Evolutionary conservation across 2,329 filamentous ascomycete species (phyloP).

Genomic region (Pseudogymnoascus sp.): DNA sequence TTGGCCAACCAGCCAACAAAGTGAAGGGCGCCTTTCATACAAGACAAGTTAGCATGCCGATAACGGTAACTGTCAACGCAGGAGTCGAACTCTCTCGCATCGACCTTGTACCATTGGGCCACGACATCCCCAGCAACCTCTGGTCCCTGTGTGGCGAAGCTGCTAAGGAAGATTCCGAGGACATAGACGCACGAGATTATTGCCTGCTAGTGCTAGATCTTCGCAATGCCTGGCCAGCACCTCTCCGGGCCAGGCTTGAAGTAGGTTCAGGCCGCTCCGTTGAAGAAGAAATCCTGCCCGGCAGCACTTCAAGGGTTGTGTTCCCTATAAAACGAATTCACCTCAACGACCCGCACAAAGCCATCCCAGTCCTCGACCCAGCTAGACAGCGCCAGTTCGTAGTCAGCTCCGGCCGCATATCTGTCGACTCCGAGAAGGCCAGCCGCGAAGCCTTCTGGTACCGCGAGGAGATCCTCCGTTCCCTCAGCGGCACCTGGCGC

Average conservation of each 20-base stretch:
- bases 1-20: conserved; percentile 65
- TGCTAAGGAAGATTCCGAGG: conserved; percentile 21
- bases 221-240: conserved; percentile 83
- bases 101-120: conserved; percentile 69
- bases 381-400: conserved; percentile 88
- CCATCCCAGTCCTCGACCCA: conserved; percentile 74
- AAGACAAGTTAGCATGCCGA: conserved; percentile 69
- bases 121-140: conserved; percentile 54
- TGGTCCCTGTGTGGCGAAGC: conserved; percentile 46
- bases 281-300: conserved; percentile 54
- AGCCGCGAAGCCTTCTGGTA: conserved; percentile 88
- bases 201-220: conserved; percentile 79
- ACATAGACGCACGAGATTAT: conserved; percentile 54
- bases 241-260: conserved; percentile 61
- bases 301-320: conserved; percentile 67
- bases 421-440: conserved; percentile 70
- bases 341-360: conserved; percentile 67
- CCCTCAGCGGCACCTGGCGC: conserved; percentile 66
- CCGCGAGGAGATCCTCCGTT: conserved; percentile 70
- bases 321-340: conserved; percentile 71
- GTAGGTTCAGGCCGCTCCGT: conserved; percentile 23
- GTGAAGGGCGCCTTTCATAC: conserved; percentile 73
- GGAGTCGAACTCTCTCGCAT: conserved; percentile 77
- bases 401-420: conserved; percentile 71
- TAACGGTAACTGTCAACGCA: conserved; percentile 87